A percentile compares a stretch with the other conserved stretches of the same genome.
phyloP scores from a whole-genome alignment of 2,329 filamentous ascomycete species.

The Dactylellina leptospora region DNA sequence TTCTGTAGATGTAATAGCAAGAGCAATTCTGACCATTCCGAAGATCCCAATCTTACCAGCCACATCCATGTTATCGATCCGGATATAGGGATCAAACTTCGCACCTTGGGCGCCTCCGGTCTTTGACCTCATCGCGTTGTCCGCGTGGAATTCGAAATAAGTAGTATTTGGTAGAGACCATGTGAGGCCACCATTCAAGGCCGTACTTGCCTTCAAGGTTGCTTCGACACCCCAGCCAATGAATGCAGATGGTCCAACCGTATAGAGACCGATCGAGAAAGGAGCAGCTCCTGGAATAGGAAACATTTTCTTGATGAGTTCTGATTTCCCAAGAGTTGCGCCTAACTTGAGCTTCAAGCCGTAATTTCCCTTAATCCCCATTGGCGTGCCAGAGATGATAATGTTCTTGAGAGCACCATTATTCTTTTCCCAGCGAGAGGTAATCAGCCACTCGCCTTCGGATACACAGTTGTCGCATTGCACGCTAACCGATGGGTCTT shows the following conservation, averaged over 20 bases:
- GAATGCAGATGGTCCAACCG: constrained; percentile 11
- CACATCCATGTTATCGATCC: constrained; percentile 16
- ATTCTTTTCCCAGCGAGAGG: constrained; percentile 3
- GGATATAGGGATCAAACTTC: constrained; percentile 4
- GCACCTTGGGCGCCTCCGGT: constrained; percentile 4
- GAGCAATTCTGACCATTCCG: constrained; percentile 9
- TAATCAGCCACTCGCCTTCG: constrained; percentile 5
- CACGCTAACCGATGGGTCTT: background rate
- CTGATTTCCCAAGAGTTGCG: background rate
- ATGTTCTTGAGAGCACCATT: background rate
- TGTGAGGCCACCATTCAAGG: constrained; percentile 8
- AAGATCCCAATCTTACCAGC: constrained; percentile 9
- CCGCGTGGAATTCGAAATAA: constrained; percentile 10
- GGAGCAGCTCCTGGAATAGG: constrained; percentile 10
- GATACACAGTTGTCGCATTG: constrained; percentile 21
- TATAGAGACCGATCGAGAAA: constrained; percentile 8
- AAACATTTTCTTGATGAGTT: background rate
- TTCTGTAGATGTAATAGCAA: constrained; percentile 2
- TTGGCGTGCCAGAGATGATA: background rate
- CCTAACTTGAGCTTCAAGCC: background rate
- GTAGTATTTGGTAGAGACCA: constrained; percentile 24
- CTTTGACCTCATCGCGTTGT: background rate
- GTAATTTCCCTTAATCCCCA: constrained; percentile 16
- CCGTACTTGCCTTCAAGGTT: constrained; percentile 12
- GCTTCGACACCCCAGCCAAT: constrained; percentile 16